Conservation (phyloP, 257 asterid genomes). For the Nicotiana attenuata region DNA sequence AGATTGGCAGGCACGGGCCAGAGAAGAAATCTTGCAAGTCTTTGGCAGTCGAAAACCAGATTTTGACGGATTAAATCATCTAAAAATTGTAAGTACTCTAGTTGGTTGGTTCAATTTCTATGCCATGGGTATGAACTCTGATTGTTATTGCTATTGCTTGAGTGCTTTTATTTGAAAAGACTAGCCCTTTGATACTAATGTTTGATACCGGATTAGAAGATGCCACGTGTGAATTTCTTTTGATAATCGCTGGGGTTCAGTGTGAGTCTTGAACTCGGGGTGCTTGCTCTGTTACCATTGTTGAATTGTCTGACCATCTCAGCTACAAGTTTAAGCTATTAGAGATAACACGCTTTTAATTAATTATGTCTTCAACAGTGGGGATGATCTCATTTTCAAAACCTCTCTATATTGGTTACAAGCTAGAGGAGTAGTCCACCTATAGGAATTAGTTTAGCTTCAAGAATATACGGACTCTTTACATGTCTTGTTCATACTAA, state of each 20-base stretch:
- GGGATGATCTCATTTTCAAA: neutral
- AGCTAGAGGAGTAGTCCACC: neutral
- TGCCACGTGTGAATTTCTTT: neutral
- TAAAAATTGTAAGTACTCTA: constrained; percentile 28
- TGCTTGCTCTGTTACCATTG: neutral
- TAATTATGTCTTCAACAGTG: neutral
- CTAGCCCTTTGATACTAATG: neutral
- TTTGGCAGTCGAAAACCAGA: constrained; percentile 27
- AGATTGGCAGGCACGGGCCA: constrained; percentile 36
- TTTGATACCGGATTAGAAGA: neutral
- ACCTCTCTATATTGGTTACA: neutral
- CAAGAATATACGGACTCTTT: neutral
- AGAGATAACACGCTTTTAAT: neutral
- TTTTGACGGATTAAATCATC: constrained; percentile 25
- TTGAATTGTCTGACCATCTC: neutral
- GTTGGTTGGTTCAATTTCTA: neutral
- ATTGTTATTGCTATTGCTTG: neutral
- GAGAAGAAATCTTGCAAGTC: constrained; percentile 32
- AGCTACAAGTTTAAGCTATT: neutral
- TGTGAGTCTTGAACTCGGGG: neutral
- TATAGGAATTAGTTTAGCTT: neutral
- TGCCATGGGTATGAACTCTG: neutral
- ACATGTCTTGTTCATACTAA: neutral
- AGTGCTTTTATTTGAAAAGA: neutral
- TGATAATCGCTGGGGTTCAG: neutral